These are phyloP conservation scores for Tulasnella sp. DNA, from an alignment of 768 basidiomycete species.

Conservation along the genomic window DNA sequence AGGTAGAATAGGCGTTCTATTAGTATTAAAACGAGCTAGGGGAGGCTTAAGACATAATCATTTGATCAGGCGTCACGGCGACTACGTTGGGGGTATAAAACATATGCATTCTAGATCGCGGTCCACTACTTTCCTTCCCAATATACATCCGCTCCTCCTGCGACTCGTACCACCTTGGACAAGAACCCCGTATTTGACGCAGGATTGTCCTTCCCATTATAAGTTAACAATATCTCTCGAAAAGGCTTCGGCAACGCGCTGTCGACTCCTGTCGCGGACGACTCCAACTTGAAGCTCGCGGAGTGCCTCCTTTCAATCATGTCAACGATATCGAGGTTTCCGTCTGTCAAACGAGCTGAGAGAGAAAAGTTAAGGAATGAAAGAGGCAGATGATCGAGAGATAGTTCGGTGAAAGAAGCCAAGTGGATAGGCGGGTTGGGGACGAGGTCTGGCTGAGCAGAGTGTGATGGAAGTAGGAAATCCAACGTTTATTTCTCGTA, in stretches of 20 bases:
- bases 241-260: neutral
- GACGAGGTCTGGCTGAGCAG: neutral
- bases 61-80: too few species aligned
- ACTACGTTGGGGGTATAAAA: too few species aligned
- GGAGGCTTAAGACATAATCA: too few species aligned
- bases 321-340: neutral
- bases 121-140: neutral
- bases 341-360: neutral
- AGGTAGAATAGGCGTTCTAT: too few species aligned
- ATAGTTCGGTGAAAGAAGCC: neutral
- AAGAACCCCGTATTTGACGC: neutral
- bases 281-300: too few species aligned
- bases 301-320: neutral
- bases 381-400: neutral
- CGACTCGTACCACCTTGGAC: neutral
- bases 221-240: neutral
- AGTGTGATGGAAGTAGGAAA: too few species aligned
- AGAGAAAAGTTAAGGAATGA: neutral
- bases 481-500: constrained; percentile 4
- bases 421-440: neutral
- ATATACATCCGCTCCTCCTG: neutral
- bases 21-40: too few species aligned
- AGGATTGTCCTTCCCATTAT: neutral
- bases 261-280: too few species aligned
- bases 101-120: too few species aligned